phyloP scores from a whole-genome alignment of 495 filamentous ascomycete genomes.

The Hypomontagnella monticulosa region DNA sequence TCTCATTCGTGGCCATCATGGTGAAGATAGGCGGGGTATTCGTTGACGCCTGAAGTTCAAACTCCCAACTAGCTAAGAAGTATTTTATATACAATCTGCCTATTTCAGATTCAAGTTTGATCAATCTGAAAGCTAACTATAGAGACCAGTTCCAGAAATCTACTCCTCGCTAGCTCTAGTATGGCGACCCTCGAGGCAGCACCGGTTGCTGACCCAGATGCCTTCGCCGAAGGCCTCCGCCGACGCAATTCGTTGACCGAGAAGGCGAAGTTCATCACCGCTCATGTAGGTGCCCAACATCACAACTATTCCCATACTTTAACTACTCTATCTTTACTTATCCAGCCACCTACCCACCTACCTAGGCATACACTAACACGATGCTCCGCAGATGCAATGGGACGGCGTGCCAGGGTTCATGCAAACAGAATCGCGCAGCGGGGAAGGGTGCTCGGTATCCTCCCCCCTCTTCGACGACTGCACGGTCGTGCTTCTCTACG shows the following conservation, averaged over 20 bases:
- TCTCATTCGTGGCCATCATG: too few species aligned
- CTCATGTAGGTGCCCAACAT: not conserved
- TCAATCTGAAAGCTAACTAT: too few species aligned
- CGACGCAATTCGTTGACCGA: not conserved
- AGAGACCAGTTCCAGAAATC: too few species aligned
- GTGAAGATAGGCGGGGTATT: too few species aligned
- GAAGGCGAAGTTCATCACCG: not conserved
- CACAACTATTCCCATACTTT: too few species aligned
- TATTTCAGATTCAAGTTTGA: too few species aligned
- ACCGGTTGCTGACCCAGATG: not conserved
- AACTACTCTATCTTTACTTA: too few species aligned
- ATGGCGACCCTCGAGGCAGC: not conserved
- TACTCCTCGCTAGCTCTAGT: not conserved
- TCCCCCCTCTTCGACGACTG: conserved; percentile 2
- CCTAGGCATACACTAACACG: not conserved
- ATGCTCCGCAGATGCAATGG: not conserved
- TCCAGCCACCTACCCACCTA: too few species aligned
- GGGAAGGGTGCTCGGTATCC: too few species aligned
- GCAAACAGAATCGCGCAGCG: not conserved
- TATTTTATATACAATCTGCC: too few species aligned
- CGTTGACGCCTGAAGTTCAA: too few species aligned
- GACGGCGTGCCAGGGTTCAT: not conserved
- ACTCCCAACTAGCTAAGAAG: too few species aligned
- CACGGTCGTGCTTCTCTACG: not conserved
- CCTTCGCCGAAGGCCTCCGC: not conserved